Base-by-base conservation (phyloP, 2,329 filamentous ascomycete species). In the Sclerotinia borealis region DNA sequence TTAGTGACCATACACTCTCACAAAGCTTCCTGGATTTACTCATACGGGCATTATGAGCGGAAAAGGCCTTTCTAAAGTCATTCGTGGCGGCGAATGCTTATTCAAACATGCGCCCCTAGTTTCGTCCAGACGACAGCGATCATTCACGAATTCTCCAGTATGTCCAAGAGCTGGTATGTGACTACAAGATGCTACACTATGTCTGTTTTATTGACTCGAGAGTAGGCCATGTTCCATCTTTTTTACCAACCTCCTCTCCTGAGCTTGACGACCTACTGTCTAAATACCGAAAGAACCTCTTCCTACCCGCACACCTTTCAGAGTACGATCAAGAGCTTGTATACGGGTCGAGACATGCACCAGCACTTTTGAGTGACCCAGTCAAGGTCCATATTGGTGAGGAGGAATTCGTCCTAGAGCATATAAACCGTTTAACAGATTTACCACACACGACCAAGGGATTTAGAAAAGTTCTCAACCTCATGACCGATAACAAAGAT, bases 231-330 rank as follows among this genome's bases (percentile, higher is more conserved):
- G 66, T 74, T 34, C 71, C 74, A 31, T 63, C 68, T 13, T 73
- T 73, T 63, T 87, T 87, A 71, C 72, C 76, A 59, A 81, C 83
- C 5, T 82, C 82, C 17, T 81, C 81, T 49, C 67, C 77, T 27
- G 77, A 83, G 62, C 80, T 90, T 65, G 81, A 87, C 72, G 64
- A 73, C 15, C 71, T 80, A 37, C 81, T 90, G 65, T 72, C 75
- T 47, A 74, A 70, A 27, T 80, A 89, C 71, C 84, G 86, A 67
- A 75, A 80, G 51, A 82, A 82, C 68, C 80, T 87, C 73, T 82
- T 89, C 72, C 75, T 89, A 48, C 86, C 86, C n/a, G 75, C 79
- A 37, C 83, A 85, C 72, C 82, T 90, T 34, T 78, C 80, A 27
- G 63, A 72, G 34, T 74, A 76, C 58, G 82, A 88, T 75, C 81